Conservation (phyloP, 176 grass and related monocot genomes). For the Musa itinerans region DNA sequence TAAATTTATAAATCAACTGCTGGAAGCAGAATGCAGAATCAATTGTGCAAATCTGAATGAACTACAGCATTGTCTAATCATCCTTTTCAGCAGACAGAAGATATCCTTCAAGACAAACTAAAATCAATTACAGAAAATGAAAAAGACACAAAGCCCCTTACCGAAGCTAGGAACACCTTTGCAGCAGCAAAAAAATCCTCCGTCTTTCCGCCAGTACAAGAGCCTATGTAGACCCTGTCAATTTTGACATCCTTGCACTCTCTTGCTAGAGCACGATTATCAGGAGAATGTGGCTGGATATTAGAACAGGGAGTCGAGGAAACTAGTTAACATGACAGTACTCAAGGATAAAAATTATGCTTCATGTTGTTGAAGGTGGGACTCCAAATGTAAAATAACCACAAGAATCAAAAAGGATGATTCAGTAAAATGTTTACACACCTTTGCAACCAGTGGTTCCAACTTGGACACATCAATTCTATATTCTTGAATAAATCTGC, state of each 20-base stretch:
- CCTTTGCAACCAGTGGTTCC: constrained; percentile 95
- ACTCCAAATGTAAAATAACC: not conserved
- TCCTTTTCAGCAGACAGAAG: not conserved
- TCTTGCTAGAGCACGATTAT: constrained; percentile 91
- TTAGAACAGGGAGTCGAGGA: not conserved
- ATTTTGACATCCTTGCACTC: constrained; percentile 97
- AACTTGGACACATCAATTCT: constrained; percentile 87
- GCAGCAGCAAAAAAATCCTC: constrained; percentile 94
- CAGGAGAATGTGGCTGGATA: constrained; percentile 92
- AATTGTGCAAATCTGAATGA: too few relatives aligned
- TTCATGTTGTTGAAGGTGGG: too few relatives aligned
- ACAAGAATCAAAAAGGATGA: not conserved
- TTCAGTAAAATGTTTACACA: constrained; percentile 10
- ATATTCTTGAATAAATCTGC: constrained; percentile 80
- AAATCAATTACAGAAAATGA: constrained; percentile 1
- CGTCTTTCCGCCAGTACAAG: constrained; percentile 93
- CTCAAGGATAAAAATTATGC: too few relatives aligned
- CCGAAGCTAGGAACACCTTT: constrained; percentile 82
- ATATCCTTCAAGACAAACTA: not conserved
- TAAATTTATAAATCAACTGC: too few relatives aligned
- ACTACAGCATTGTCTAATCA: not conserved
- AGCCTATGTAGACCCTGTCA: constrained; percentile 94
- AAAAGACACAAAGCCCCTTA: constrained; percentile 35
- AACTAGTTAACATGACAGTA: constrained; percentile 10
- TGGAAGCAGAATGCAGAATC: too few relatives aligned